Base-by-base conservation (phyloP, 371 early-diverging fungal species). In the Coelomomyces lativittatus region DNA sequence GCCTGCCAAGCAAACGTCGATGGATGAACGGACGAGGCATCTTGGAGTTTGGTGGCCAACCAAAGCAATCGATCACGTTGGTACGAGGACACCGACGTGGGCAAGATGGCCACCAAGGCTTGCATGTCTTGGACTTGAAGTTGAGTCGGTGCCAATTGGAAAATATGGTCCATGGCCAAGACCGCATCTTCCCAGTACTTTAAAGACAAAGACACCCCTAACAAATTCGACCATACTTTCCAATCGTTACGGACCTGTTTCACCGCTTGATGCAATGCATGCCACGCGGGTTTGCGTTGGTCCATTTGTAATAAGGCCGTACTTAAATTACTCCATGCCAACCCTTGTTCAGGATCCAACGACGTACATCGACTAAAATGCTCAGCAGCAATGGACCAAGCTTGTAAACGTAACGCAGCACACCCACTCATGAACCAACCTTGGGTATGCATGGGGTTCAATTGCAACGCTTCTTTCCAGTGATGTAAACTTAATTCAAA, bases 351-450 rank as follows among this genome's bases (percentile, higher is more conserved):
- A 38, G 61, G 54, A 51, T 90, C 85, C 27, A 96, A 53, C 12
- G 67, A 50, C 7, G 84, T 80, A 8, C 76, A 79, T 30, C 80
- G 80, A 34, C 67, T 61, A 63, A 92, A 93, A 4, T 91, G 86
- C 17, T 66, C 56, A 17, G 62, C 52, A 7, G 85, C 90, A 5
- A 61, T 60, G 15, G 80, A 79, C 82, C 81, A 91, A 27, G 86
- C 74, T 48, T 80, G 78, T 11, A 64, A 48, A 19, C 79, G 79
- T 76, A 93, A 74, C 2, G 88, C 86, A 24, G 90, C 88, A 59
- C 96, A 96, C 2, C 96, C 96, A 49, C 88, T 63, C 28, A 90
- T 62, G 58, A 84, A 96, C 96, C 96, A 96, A 4, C 91, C 84
- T 47, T 83, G 80, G 48, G 89, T 91, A 61, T 85, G 91, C 34